Base-by-base conservation (phyloP, 805 yeast genomes). In the Lachancea kluyveri region DNA sequence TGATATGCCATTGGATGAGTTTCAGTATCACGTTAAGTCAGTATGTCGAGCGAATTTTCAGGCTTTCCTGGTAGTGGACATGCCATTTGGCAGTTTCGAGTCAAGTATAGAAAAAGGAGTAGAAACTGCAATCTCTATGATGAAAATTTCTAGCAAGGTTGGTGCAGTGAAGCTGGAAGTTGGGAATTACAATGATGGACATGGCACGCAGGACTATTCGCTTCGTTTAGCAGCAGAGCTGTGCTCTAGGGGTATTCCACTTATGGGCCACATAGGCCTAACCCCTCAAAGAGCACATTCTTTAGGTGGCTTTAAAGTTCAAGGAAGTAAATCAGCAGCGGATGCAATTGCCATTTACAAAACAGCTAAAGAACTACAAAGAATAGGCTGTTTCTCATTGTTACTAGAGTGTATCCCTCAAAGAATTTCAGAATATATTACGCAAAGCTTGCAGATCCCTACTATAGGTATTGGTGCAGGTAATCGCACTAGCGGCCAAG, bases 401-500 rank as follows among this genome's bases (percentile, higher is more conserved):
- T 76, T 90, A 2, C 53, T 90, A 3, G 98, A 90, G 48, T 94
- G 96, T 31, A 72, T 90, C 4, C 98, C 98, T 1, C 73, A 72
- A 35, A 69, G 68, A 35, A 59, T 92, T 8, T 90, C 90, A 0
- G 54, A 64, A 26, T 62, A 64, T 35, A 74, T 92, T 17, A 82
- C 96, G 0, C 52, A 65, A 2, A 60, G 64, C 9, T 53, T 87
- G 19, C 30, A 52, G 1, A 65, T 90, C 1, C 96, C 97, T 0
- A 83, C 94, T 1, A 87, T 90, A 43, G 98, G 98, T 3, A 90
- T 90, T 29, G 98, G 98, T 4, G 96, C 97, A 0, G 97, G 98
- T 1, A 72, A 76, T 14, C 61, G 62, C 6, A 79, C 90, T 6
- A 73, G 83, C 21, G 97, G 95, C 0, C 97, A 92, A 56, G 95